Percentiles rank a stretch among this genome's conserved stretches.
phyloP scores from a whole-genome alignment of 2,329 filamentous ascomycete species.

The Colletotrichum abscissum region DNA sequence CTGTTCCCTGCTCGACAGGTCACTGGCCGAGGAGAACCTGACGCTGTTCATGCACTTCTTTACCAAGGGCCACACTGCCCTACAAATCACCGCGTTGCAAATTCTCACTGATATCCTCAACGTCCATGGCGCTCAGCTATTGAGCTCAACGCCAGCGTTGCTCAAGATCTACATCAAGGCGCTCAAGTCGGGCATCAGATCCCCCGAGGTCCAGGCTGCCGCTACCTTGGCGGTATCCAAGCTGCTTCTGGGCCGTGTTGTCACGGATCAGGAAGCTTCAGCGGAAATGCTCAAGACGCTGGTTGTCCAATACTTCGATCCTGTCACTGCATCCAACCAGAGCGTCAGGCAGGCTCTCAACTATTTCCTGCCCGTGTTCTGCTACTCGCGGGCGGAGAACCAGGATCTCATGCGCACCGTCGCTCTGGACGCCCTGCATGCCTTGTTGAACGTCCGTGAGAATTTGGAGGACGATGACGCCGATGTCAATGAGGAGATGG shows the following conservation, averaged over 20 bases:
- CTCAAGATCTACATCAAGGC: constrained; percentile 89
- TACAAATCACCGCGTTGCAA: constrained; percentile 91
- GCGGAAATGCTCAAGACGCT: constrained; percentile 86
- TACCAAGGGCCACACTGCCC: constrained; percentile 86
- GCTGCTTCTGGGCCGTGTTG: constrained; percentile 82
- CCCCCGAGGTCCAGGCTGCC: constrained; percentile 81
- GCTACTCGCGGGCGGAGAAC: constrained; percentile 85
- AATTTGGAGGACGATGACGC: constrained; percentile 80
- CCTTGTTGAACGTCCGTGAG: constrained; percentile 78
- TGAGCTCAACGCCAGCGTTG: constrained; percentile 74
- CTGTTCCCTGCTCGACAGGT: constrained; percentile 90
- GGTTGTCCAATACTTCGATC: constrained; percentile 89
- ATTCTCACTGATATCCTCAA: constrained; percentile 94
- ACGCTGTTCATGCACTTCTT: constrained; percentile 96
- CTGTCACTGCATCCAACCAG: constrained; percentile 82
- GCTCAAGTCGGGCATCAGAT: constrained; percentile 76
- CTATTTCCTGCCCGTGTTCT: constrained; percentile 96
- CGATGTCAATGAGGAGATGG: constrained; percentile 81
- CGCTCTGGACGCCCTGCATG: constrained; percentile 78
- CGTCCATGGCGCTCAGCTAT: constrained; percentile 84
- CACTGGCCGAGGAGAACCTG: constrained; percentile 91
- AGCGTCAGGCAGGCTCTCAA: constrained; percentile 86
- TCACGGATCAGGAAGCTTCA: constrained; percentile 75
- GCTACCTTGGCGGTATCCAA: constrained; percentile 88
- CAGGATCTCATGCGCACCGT: constrained; percentile 84